Evolutionary conservation across 1,284 basidiomycete species (phyloP), one percentile per base, ranked within the genome.

Genomic region (Sanghuangporus sanghuang): DNA sequence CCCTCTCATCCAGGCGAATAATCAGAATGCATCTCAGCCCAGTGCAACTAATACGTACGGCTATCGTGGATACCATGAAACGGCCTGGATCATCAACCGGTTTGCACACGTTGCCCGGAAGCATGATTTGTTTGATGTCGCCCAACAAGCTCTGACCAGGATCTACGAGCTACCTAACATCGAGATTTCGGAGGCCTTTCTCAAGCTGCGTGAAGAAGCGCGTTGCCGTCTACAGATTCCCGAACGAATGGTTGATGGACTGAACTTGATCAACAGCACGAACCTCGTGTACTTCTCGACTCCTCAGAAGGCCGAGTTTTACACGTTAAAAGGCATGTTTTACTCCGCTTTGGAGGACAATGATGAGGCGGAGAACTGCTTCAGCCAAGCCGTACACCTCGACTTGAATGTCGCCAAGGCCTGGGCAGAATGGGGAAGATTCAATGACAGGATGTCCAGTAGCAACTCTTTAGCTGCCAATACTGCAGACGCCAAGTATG

Each of bases 311-410:
- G 95, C 97, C 38, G 97, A 99, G 74, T 99, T 99, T 78, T 95
- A 95, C 75, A 99, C 96, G n/a, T 80, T 99, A 73, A 99, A 99
- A 77, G 97, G 95, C 58, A 98, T 99, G 94, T 99, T 99, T 79
- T 90, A 98, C 70, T 93, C 95, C 55, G 89, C 92, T 65, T 85
- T 95, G 56, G 87, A 87, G 21, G 87, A 95, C 54, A 86, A 87
- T 67, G 95, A 98, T 14, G 96, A 99, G 23, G 96, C 97, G 40
- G 96, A 93, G 69, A 81, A 85, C 61, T 93, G 96, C 32, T 99
- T 99, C 75, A 92, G 92, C 11, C 92, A 94, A 75, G 96, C 96
- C 40, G 93, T 99, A 44, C 95, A 98, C 74, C 87, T 98, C 76
- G 98, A 99, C 73, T 91, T 98, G 85, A 84, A 82, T 64, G 89